Evolutionary conservation across 2,329 filamentous ascomycete species (phyloP).

Genomic region (Fusarium solani-melongenae): DNA sequence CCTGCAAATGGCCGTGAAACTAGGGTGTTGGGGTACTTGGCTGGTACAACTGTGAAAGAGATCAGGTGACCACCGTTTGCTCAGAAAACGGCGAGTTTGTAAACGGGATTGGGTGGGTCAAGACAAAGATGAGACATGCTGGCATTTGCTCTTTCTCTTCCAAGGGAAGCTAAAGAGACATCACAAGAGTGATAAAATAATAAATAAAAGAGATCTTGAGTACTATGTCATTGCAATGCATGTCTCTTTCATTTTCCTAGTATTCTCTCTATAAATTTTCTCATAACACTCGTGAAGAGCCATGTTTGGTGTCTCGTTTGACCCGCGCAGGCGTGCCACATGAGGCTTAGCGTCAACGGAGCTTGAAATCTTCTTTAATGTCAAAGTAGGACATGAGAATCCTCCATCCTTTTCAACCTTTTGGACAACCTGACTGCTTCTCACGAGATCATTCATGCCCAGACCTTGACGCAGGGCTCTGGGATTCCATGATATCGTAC

Average conservation of each 20-base stretch:
- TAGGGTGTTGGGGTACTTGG: background rate
- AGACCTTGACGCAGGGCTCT: background rate
- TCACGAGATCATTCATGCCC: background rate
- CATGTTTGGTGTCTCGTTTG: background rate
- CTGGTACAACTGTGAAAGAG: background rate
- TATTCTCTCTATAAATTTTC: background rate
- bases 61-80: background rate
- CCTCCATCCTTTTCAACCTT: slow-evolving; percentile 8
- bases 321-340: background rate
- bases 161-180: background rate
- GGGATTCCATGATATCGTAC: background rate
- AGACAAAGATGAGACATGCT: background rate
- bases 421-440: background rate
- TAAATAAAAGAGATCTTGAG: background rate
- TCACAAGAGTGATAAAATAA: background rate
- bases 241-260: background rate
- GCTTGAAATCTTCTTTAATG: slow-evolving; percentile 34
- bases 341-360: slow-evolving; percentile 13
- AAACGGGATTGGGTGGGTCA: slow-evolving; percentile 8
- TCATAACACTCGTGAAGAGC: background rate
- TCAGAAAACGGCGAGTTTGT: background rate
- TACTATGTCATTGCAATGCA: background rate
- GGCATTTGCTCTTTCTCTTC: background rate
- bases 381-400: slow-evolving; percentile 28
- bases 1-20: no score